Evolutionary conservation across 2,329 filamentous ascomycete genomes (phyloP).

Genomic region (Furcasterigmium furcatum): DNA sequence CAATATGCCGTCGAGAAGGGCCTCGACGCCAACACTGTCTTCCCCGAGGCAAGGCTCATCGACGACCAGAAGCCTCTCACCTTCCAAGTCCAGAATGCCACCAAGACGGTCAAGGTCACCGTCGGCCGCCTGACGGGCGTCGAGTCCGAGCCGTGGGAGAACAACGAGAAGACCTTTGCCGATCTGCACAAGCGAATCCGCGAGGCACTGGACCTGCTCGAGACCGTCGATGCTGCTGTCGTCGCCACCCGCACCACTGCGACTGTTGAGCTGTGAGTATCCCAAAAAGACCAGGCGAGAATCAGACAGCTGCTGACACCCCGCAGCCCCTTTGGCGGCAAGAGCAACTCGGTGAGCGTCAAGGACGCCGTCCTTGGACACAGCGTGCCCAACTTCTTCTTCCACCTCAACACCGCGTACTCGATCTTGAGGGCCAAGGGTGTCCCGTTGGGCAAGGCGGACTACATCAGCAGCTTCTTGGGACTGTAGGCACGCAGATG

Average conservation of each 20-base stretch:
- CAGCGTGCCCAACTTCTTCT: conserved; percentile 56
- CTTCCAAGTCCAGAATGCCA: conserved; percentile 28
- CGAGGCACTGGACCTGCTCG: conserved; percentile 23
- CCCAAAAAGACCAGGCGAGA: background rate
- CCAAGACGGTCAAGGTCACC: conserved; percentile 21
- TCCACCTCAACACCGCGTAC: conserved; percentile 56
- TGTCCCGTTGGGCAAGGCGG: conserved; percentile 54
- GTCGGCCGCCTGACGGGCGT: conserved; percentile 21
- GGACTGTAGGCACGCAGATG: background rate
- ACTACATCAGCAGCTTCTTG: conserved; percentile 19
- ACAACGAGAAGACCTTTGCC: conserved; percentile 26
- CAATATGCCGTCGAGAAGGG: conserved; percentile 20
- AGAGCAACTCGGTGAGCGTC: conserved; percentile 11
- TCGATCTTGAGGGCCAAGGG: conserved; percentile 52
- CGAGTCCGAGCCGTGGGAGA: conserved; percentile 16
- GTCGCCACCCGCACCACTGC: conserved; percentile 20
- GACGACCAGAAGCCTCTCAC: conserved; percentile 31
- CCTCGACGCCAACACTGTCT: conserved; percentile 14
- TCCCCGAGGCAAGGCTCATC: conserved; percentile 18
- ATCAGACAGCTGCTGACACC: background rate
- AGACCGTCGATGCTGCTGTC: conserved; percentile 17
- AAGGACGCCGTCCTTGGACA: conserved; percentile 38
- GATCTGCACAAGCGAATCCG: conserved; percentile 21
- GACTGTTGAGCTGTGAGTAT: conserved; percentile 19
- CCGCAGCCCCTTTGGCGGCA: conserved; percentile 6